Percentiles rank a stretch among this genome's conserved stretches.
These are phyloP conservation scores for Echinosophora koreensis DNA, from an alignment of 306 rosid genomes.

Conservation along the genomic window DNA sequence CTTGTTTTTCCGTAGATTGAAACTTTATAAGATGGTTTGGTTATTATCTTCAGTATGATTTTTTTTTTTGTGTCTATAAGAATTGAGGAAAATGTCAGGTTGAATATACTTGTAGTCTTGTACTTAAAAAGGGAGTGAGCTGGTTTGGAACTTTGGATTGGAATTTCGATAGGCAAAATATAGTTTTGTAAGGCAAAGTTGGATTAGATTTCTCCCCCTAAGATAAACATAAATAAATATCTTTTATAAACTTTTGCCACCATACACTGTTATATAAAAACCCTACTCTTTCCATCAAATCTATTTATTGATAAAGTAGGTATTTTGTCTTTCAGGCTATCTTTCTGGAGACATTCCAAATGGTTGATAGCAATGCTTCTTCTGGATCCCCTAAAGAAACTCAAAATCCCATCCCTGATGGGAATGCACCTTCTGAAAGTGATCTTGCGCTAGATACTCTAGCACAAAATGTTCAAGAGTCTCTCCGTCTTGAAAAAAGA, in stretches of 20 bases:
- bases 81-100: not conserved
- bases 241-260: not conserved
- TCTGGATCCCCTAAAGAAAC: slow-evolving; percentile 57
- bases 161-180: not conserved
- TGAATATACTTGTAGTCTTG: not conserved
- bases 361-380: slow-evolving; percentile 59
- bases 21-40: not conserved
- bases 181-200: not conserved
- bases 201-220: no score
- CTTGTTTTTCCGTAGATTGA: not conserved
- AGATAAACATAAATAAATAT: not conserved
- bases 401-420: slow-evolving; percentile 55
- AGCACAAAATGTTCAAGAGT: slow-evolving; percentile 61
- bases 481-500: slow-evolving; percentile 61
- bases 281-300: not conserved
- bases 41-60: not conserved
- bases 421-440: slow-evolving; percentile 57
- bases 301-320: not conserved
- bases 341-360: slow-evolving; percentile 39
- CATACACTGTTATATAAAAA: not conserved
- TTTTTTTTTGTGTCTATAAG: not conserved
- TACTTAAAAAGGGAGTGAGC: not conserved
- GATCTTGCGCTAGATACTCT: slow-evolving; percentile 46
- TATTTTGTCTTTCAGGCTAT: slow-evolving; percentile 29
- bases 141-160: not conserved